Conservation (phyloP, 2,329 filamentous ascomycete species). For the Apiospora kogelbergensis region DNA sequence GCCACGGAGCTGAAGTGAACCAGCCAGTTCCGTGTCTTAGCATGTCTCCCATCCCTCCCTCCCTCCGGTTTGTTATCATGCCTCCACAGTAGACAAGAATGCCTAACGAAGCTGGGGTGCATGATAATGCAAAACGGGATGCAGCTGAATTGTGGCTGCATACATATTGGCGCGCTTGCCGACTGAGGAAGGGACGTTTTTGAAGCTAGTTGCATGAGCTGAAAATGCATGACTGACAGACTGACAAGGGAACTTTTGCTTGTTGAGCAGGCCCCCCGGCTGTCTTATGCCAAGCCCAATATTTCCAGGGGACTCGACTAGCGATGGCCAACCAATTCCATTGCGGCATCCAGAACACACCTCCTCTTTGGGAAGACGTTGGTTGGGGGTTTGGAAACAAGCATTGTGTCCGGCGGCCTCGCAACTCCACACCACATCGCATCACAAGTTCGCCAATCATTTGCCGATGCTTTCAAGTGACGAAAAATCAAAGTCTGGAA, state of each 20-base stretch:
- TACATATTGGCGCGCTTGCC: neutral
- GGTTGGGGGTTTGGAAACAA: neutral
- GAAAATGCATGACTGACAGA: neutral
- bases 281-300: conserved; percentile 1
- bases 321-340: neutral
- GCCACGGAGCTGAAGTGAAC: neutral
- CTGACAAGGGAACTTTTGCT: neutral
- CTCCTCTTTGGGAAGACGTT: neutral
- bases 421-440: neutral
- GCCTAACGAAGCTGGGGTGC: neutral
- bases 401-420: neutral
- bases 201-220: neutral
- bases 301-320: neutral
- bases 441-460: neutral
- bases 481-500: neutral
- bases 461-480: neutral
- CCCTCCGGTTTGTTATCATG: neutral
- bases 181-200: neutral
- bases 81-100: neutral
- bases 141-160: neutral
- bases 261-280: neutral
- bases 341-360: neutral
- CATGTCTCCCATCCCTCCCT: neutral
- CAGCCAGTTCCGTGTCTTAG: neutral
- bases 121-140: neutral